A percentile compares a stretch with the other conserved stretches of the same genome.
These are phyloP conservation scores for Penicillium canescens DNA, from an alignment of 495 filamentous ascomycete genomes.

Conservation along the genomic window DNA sequence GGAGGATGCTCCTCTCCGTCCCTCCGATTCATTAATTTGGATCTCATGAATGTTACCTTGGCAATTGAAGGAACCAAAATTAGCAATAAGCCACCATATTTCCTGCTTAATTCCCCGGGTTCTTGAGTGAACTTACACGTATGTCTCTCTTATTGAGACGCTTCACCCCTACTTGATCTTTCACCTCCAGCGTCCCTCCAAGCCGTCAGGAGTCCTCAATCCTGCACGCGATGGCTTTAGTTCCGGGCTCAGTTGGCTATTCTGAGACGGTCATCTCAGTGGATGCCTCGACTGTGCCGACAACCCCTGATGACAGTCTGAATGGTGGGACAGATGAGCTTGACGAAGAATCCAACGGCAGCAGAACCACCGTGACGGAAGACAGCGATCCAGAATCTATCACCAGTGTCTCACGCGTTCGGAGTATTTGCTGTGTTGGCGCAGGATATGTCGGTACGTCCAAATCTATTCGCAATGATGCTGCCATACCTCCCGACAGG, in stretches of 20 bases:
- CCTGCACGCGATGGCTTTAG: background rate
- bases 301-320: conserved; percentile 13
- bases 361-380: background rate
- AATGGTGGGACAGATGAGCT: conserved; percentile 4
- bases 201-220: too few species aligned
- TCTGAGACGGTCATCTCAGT: conserved; percentile 7
- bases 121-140: background rate
- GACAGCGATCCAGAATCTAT: conserved; percentile 1
- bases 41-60: background rate
- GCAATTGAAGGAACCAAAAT: background rate
- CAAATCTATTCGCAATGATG: too few species aligned
- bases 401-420: background rate
- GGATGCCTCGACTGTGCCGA: conserved; percentile 7
- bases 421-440: conserved; percentile 12
- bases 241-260: background rate
- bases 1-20: background rate
- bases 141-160: too few species aligned
- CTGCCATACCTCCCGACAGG: background rate
- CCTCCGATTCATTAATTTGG: background rate
- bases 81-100: background rate
- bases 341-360: background rate
- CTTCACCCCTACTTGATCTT: too few species aligned
- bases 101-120: background rate
- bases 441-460: conserved; percentile 11
- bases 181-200: too few species aligned